These are phyloP conservation scores for Glycyrrhiza uralensis DNA, from an alignment of 306 rosid genomes.

Conservation along the genomic window DNA sequence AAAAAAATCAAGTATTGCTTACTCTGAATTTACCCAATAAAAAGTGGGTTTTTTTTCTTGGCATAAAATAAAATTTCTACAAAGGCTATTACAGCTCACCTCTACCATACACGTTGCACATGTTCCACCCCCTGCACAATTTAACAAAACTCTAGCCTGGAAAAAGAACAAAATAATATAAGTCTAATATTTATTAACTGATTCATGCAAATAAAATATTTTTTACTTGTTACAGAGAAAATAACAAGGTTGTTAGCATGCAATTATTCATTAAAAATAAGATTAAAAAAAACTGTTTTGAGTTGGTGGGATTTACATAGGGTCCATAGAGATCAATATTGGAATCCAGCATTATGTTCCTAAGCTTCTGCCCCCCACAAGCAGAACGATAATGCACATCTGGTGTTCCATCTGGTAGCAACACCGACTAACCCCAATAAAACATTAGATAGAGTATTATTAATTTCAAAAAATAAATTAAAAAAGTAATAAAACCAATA, in stretches of 20 bases:
- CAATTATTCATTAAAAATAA: no score
- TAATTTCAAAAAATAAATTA: not conserved
- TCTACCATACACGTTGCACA: conserved; percentile 95
- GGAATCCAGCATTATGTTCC: conserved; percentile 72
- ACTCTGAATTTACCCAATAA: not conserved
- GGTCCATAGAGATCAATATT: conserved; percentile 83
- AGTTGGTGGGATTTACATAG: conserved; percentile 46
- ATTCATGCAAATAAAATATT: not conserved
- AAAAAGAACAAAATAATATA: not conserved
- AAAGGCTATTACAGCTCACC: conserved; percentile 42
- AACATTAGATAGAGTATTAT: not conserved
- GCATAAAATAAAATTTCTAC: not conserved
- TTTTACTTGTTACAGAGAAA: not conserved
- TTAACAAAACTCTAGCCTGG: conserved; percentile 63
- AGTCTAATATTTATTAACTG: not conserved
- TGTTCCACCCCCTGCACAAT: conserved; percentile 88
- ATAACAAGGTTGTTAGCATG: not conserved
- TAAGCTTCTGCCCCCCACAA: conserved; percentile 81
- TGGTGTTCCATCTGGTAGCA: conserved; percentile 92
- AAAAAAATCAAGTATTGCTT: not conserved
- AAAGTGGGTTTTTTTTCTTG: not conserved
- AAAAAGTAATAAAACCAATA: not conserved
- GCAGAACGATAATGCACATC: conserved; percentile 72
- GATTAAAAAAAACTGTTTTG: not conserved
- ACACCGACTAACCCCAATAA: conserved; percentile 52